Evolutionary conservation across 2,329 filamentous ascomycete species (phyloP), one percentile per base, ranked within the genome.

Genomic region (Dothistroma pini): DNA sequence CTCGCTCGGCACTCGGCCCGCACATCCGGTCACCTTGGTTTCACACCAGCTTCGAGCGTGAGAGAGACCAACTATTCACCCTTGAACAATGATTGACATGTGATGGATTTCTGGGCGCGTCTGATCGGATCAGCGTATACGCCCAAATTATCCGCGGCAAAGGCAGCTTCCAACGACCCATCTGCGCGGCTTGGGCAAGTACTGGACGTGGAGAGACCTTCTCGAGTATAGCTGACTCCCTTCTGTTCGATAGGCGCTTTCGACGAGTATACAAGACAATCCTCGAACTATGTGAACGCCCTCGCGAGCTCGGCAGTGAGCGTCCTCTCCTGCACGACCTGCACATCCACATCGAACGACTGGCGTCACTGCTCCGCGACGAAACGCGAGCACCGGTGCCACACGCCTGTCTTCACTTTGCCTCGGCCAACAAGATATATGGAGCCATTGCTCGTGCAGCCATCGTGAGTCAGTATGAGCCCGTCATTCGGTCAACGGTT

Each of bases 331-430:
- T 82, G 51, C 76, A 75, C 16, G 75, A 73, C 72, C 82, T 85
- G 60, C 79, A 81, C 59, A 76, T 75, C 61, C 81, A 78, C 63
- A 79, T 88, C 63, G 80, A 84, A 63, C 80, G 82, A 54, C 75
- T 88, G 29, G 84, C 83, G 61, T 78, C 80, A 67, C 88, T 96
- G 70, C 87, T 97, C 66, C 88, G 86, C 77, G 92, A 97, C 78
- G 93, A 97, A 78, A 90, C 90, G 62, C 89, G 92, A 67, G 87
- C 91, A 49, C 91, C 93, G 5, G 84, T 92, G 29, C 93, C 93
- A 7, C 93, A 97, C 75, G 89, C 93, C 4, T 99, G 95, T 78
- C 90, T 97, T 41, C 84, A 88, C 69, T 97, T 93, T 77, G 90
- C 91, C 62, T 87, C 91, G 38, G 85, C 87, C 57, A 91, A 93